phyloP scores from a whole-genome alignment of 176 grass and related monocot genomes.

The Lolium multiflorum region DNA sequence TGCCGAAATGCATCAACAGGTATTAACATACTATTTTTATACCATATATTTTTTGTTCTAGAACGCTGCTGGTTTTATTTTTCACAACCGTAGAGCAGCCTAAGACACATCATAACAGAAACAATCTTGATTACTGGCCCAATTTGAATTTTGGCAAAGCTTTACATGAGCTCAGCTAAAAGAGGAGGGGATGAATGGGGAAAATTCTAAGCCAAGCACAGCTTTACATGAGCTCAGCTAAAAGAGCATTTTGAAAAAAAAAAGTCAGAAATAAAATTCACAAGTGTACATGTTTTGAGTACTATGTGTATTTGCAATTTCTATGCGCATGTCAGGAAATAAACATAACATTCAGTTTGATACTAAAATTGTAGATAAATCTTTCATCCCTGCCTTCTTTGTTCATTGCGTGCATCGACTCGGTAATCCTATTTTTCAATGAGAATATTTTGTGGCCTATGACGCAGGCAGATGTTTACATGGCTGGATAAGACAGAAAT shows the following conservation, averaged over 20 bases:
- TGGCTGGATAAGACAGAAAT: too few species aligned
- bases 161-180: too few species aligned
- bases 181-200: background rate
- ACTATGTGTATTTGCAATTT: background rate
- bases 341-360: background rate
- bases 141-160: background rate
- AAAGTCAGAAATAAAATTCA: background rate
- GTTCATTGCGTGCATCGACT: too few species aligned
- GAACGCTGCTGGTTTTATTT: background rate
- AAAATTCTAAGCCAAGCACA: background rate
- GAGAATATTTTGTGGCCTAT: too few species aligned
- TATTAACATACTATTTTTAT: constrained; percentile 22
- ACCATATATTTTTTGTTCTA: constrained; percentile 9
- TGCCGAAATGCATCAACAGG: constrained; percentile 11
- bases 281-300: background rate
- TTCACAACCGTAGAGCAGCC: background rate
- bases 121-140: background rate
- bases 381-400: background rate
- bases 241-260: background rate
- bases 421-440: too few species aligned
- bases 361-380: background rate
- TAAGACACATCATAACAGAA: background rate
- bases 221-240: background rate
- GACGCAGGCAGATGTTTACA: too few species aligned
- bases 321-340: background rate